Base-by-base conservation (phyloP, 176 grass and related monocot species). In the Eleusine indica region DNA sequence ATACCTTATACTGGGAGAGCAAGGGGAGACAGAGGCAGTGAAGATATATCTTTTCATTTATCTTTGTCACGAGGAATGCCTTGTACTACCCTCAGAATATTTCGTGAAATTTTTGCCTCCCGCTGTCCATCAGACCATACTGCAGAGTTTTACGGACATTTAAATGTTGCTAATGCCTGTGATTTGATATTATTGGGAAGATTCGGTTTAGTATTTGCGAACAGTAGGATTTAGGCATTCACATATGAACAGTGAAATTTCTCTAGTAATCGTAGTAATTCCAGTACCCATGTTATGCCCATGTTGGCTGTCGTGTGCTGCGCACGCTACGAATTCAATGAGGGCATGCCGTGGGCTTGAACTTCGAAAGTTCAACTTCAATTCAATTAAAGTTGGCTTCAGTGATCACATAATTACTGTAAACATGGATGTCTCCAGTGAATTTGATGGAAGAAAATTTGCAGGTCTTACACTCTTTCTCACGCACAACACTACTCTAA, bases 1-100 rank as follows among this genome's bases (percentile, higher is more conserved):
- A 73, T 79, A 74, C 32, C 4, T 47, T 79, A 78, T 83, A 86
- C 49, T 77, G 76, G 75, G 75, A 44, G 60, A 74, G 19, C 32
- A 76, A 66, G 40, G 40, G 41, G 47, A 74, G 48, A 29, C 2
- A 18, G 19, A 78, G 51, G 29, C 42, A 29, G 12, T 62, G 17
- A 41, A 74, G 46, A 82, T 43, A 66, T 22, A 68, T 66, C 1
- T 66, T 58, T 68, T 63, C 1, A 56, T 58, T 68, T 63, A 21
- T 67, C 14, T 37, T 52, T 77, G 48, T 77, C 37, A 5, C 9
- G 72, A 66, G 39, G 56, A 22, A 44, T 60, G 68, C 80, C 28
- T 41, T 43, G 75, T 48, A 73, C 30, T 30, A 64, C 70, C 11
- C 43, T 19, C 69, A 58, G 22, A 73, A 46, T 61, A 21, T 48